These are phyloP conservation scores for Lindgomyces ingoldianus DNA, from an alignment of 495 filamentous ascomycete species.

Conservation along the genomic window DNA sequence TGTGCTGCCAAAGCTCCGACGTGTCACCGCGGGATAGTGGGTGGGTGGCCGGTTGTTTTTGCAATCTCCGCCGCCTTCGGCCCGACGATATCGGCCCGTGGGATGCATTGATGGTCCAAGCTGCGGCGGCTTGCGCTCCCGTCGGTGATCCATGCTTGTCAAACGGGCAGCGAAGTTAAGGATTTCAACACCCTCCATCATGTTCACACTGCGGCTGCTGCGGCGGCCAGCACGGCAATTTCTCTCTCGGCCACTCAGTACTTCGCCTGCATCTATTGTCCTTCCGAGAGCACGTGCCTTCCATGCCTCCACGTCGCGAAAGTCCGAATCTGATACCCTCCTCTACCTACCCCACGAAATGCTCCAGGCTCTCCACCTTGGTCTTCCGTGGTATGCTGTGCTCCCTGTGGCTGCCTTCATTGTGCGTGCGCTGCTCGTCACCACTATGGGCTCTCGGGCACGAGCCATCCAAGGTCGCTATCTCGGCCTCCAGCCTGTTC, in stretches of 20 bases:
- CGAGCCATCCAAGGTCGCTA: conserved; percentile 5
- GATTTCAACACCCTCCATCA: not conserved
- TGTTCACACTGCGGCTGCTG: conserved; percentile 21
- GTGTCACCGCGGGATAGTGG: too few relatives aligned
- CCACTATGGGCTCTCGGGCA: conserved; percentile 5
- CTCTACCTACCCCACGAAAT: conserved; percentile 19
- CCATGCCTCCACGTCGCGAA: conserved; percentile 29
- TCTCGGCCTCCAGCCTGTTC: conserved; percentile 7
- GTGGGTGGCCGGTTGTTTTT: too few relatives aligned
- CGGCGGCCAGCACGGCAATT: conserved; percentile 25
- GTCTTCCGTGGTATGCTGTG: conserved; percentile 29
- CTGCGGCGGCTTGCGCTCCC: not conserved
- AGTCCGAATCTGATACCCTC: conserved; percentile 6
- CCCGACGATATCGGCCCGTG: too few relatives aligned
- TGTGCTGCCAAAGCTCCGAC: not conserved
- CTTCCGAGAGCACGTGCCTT: conserved; percentile 20
- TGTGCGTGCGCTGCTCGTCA: conserved; percentile 21
- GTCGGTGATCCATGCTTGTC: not conserved
- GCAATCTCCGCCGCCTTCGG: too few relatives aligned
- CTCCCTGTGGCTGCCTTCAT: conserved; percentile 32
- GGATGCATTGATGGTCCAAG: too few relatives aligned
- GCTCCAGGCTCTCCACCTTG: conserved; percentile 17
- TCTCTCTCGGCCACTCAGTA: not conserved
- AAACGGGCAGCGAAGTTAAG: not conserved
- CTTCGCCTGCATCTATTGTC: not conserved